These are phyloP conservation scores for Nematocida major DNA, from an alignment of 371 early-diverging fungal species.

Conservation along the genomic window DNA sequence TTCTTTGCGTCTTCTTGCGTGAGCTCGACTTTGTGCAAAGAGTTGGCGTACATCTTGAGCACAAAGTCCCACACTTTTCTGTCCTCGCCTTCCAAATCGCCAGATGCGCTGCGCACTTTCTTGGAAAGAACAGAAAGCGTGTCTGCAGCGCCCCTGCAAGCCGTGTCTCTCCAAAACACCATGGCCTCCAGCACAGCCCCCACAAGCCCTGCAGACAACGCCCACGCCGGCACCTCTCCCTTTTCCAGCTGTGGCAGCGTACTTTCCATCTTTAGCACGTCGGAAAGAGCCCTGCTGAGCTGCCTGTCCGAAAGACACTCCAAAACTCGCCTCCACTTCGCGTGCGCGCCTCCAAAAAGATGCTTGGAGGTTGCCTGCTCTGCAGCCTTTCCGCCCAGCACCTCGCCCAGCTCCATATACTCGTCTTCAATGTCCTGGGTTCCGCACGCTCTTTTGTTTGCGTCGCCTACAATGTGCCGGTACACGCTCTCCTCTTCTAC, in stretches of 20 bases:
- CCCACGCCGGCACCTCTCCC: background rate
- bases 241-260: background rate
- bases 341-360: slow-evolving; percentile 2
- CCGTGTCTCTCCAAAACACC: slow-evolving; percentile 6
- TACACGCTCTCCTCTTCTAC: background rate
- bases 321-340: background rate
- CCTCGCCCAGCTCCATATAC: background rate
- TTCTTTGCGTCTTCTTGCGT: background rate
- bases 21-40: background rate
- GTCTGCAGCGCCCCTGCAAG: background rate
- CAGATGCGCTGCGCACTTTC: no score
- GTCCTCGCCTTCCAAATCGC: no score
- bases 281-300: background rate
- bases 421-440: slow-evolving; percentile 9
- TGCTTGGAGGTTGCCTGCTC: background rate
- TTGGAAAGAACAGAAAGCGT: no score
- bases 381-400: background rate
- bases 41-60: background rate
- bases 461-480: slow-evolving; percentile 8
- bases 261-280: background rate
- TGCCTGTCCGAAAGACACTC: background rate
- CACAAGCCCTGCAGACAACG: background rate
- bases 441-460: slow-evolving; percentile 5
- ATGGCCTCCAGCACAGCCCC: background rate
- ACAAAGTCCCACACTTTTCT: background rate